These are phyloP conservation scores for Zymoseptoria passerinii DNA, from an alignment of 2,329 filamentous ascomycete genomes.

Conservation along the genomic window DNA sequence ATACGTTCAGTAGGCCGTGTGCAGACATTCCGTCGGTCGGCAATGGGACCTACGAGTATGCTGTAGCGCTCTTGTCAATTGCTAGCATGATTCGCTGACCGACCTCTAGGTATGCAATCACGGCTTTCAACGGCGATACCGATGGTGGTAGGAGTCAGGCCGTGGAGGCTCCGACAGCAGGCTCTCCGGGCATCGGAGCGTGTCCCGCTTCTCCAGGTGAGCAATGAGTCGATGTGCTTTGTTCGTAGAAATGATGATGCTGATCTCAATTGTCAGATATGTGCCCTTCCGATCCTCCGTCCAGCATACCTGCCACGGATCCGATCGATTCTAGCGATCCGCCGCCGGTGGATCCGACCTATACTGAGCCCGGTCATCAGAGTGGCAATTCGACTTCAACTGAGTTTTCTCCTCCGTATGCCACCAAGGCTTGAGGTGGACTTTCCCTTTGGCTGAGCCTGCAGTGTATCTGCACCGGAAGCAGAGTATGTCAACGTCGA, in stretches of 20 bases:
- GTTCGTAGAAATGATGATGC: neutral
- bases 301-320: neutral
- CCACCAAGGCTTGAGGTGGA: neutral
- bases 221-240: neutral
- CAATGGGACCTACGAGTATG: neutral
- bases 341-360: neutral
- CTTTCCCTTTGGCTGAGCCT: too few species aligned
- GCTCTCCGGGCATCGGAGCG: neutral
- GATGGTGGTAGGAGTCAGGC: neutral
- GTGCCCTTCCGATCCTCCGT: neutral
- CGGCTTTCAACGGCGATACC: neutral
- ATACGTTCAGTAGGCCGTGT: neutral
- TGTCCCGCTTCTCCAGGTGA: neutral
- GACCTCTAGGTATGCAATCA: neutral
- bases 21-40: neutral
- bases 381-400: neutral
- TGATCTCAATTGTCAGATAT: neutral
- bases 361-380: neutral
- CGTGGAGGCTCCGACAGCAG: neutral
- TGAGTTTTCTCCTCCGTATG: neutral
- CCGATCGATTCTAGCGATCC: neutral
- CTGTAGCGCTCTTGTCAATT: neutral
- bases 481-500: too few species aligned
- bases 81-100: neutral
- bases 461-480: too few species aligned